Conservation (phyloP, 768 basidiomycete species). For the Rhodotorula graminis region DNA sequence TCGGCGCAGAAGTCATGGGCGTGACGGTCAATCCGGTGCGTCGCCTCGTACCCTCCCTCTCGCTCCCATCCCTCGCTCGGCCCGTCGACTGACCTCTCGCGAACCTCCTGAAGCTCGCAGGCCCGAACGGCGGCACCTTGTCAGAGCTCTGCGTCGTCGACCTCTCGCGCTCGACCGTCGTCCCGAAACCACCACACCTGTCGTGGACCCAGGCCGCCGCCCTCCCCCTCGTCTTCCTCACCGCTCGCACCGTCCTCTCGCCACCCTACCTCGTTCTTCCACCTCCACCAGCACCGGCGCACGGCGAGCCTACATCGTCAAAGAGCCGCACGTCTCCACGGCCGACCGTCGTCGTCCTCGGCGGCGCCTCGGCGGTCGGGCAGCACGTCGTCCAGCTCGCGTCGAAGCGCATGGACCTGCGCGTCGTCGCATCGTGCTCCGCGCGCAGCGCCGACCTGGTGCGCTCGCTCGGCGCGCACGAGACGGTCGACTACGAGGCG, state of each 20-base stretch:
- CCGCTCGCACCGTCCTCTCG: constrained; percentile 29
- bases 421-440: constrained; percentile 36
- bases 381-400: constrained; percentile 37
- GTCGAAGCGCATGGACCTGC: not conserved
- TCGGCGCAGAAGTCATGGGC: constrained; percentile 71
- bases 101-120: constrained; percentile 8
- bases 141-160: constrained; percentile 25
- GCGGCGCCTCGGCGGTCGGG: constrained; percentile 20
- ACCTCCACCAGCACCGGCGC: not conserved
- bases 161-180: constrained; percentile 6
- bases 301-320: not conserved
- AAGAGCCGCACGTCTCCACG: not conserved
- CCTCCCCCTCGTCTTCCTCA: constrained; percentile 39
- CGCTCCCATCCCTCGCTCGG: no score
- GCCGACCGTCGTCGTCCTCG: constrained; percentile 34
- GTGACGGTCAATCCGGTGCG: constrained; percentile 51
- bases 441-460: constrained; percentile 28
- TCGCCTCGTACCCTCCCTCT: no score
- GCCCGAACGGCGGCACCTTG: constrained; percentile 9
- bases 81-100: not conserved
- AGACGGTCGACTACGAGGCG: constrained; percentile 29
- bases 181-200: constrained; percentile 23
- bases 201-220: constrained; percentile 23
- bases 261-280: constrained; percentile 30
- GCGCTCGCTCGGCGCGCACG: constrained; percentile 24